These are phyloP conservation scores for Botryotinia convoluta DNA, from an alignment of 2,329 filamentous ascomycete genomes.

Conservation along the genomic window DNA sequence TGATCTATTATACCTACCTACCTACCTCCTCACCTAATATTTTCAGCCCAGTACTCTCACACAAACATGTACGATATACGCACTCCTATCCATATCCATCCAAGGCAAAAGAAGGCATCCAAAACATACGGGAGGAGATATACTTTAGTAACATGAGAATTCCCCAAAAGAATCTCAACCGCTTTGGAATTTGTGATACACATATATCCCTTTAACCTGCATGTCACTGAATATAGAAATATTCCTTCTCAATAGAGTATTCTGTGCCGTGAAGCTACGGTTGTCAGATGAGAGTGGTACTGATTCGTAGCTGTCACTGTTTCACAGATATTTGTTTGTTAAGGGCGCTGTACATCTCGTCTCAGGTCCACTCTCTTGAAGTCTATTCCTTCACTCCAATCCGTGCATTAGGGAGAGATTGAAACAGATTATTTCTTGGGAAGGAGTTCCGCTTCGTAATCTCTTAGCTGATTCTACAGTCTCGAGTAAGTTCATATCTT, in stretches of 20 bases:
- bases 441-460: background rate
- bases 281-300: background rate
- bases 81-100: background rate
- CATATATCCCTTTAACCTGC: background rate
- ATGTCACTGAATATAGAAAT: background rate
- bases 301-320: background rate
- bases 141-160: background rate
- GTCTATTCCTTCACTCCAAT: background rate
- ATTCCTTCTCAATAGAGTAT: background rate
- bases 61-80: background rate
- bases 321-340: background rate
- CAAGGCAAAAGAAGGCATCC: conserved; percentile 10
- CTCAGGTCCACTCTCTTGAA: background rate
- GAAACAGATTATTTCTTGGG: background rate
- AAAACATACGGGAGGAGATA: background rate
- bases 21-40: background rate
- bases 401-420: background rate
- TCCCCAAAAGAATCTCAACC: background rate
- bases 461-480: background rate
- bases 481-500: background rate
- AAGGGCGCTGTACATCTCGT: background rate
- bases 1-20: background rate
- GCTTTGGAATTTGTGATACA: background rate
- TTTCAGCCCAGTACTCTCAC: background rate
- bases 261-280: background rate